These are phyloP conservation scores for Fusarium lyarnte DNA, from an alignment of 2,329 filamentous ascomycete species.

Conservation along the genomic window DNA sequence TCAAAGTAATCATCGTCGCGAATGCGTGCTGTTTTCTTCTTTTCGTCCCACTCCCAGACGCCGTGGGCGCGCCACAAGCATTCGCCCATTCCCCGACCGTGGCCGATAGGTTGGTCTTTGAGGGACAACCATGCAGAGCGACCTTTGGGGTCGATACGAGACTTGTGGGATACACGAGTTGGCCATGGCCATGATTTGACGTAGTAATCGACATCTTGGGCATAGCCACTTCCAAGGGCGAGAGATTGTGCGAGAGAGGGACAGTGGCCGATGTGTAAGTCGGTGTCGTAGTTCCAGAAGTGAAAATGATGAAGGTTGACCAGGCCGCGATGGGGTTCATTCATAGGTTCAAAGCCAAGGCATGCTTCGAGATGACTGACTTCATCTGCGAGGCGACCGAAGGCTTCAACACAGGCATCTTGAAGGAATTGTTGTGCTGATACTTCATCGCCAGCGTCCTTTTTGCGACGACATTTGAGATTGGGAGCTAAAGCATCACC, in stretches of 20 bases:
- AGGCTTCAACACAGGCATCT: constrained; percentile 48
- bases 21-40: constrained; percentile 42
- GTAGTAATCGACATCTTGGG: constrained; percentile 51
- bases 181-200: constrained; percentile 55
- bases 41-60: constrained; percentile 50
- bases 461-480: constrained; percentile 35
- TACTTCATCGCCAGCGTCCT: constrained; percentile 31
- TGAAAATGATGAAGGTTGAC: constrained; percentile 52
- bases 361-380: constrained; percentile 47
- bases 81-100: constrained; percentile 43
- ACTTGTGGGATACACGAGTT: constrained; percentile 49
- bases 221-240: constrained; percentile 53
- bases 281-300: constrained; percentile 54
- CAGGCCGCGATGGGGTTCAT: constrained; percentile 54
- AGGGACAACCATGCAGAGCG: constrained; percentile 48
- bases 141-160: constrained; percentile 50
- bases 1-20: constrained; percentile 50
- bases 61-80: constrained; percentile 54
- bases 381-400: constrained; percentile 48
- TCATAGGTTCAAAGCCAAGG: constrained; percentile 55
- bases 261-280: constrained; percentile 54
- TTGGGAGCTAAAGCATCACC: constrained; percentile 45
- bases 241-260: constrained; percentile 51
- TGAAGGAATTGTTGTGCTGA: constrained; percentile 47
- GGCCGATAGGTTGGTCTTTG: constrained; percentile 11